phyloP scores from a whole-genome alignment of 2,329 filamentous ascomycete genomes.

The Sclerotinia nivalis region DNA sequence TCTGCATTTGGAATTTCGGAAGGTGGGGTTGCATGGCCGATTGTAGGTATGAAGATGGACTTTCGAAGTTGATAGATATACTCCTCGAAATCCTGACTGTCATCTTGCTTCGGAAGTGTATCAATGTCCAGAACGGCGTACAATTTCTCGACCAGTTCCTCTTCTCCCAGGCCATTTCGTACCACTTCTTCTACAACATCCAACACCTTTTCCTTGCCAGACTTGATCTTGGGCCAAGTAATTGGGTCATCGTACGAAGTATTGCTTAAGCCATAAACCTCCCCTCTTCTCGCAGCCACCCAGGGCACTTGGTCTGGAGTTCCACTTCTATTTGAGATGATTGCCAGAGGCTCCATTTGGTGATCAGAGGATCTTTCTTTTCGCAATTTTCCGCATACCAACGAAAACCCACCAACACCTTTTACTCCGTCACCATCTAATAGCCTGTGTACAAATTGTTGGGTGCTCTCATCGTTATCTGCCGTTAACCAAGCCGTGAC shows the following conservation, averaged over 20 bases:
- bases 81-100: conserved; percentile 50
- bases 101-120: conserved; percentile 48
- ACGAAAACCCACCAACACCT: conserved; percentile 65
- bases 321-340: conserved; percentile 62
- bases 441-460: conserved; percentile 54
- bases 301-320: conserved; percentile 57
- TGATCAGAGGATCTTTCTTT: conserved; percentile 36
- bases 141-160: conserved; percentile 52
- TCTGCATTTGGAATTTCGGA: conserved; percentile 46
- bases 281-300: conserved; percentile 53
- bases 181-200: conserved; percentile 48
- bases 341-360: conserved; percentile 53
- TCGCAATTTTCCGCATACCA: conserved; percentile 63
- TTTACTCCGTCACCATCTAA: conserved; percentile 55
- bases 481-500: conserved; percentile 62
- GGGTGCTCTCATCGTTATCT: conserved; percentile 49
- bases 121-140: conserved; percentile 59
- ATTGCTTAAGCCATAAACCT: conserved; percentile 63
- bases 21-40: conserved; percentile 47
- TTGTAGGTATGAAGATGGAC: conserved; percentile 61
- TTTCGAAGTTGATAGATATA: conserved; percentile 56
- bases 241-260: conserved; percentile 55
- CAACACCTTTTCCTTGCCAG: conserved; percentile 45
- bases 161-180: conserved; percentile 45
- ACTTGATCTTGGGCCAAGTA: conserved; percentile 62